Conservation (phyloP, 176 grass and related monocot species). For the Rhynchospora tenuis region DNA sequence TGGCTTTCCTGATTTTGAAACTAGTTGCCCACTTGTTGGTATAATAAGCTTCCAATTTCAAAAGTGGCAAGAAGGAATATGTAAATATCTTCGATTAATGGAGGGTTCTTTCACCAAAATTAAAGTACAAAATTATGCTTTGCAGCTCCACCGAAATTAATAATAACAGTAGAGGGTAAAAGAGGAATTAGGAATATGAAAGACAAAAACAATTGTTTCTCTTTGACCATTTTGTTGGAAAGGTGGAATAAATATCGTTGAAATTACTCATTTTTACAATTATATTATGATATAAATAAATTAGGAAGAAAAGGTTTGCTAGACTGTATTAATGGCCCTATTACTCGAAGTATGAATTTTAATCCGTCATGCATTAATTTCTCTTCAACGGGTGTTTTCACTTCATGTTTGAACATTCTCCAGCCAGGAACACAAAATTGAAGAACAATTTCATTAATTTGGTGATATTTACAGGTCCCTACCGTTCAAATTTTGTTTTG, state of each 20-base stretch:
- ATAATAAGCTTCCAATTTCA: slow-evolving; percentile 9
- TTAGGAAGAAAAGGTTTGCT: neutral
- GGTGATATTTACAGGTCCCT: neutral
- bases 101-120: neutral
- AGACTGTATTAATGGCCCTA: neutral
- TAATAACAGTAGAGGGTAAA: neutral
- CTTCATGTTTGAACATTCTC: neutral
- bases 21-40: slow-evolving; percentile 8
- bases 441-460: neutral
- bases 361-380: neutral
- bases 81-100: slow-evolving; percentile 2
- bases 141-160: neutral
- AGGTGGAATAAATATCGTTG: neutral
- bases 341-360: neutral
- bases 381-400: neutral
- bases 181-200: neutral
- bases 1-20: slow-evolving; percentile 13
- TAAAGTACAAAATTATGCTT: slow-evolving; percentile 8
- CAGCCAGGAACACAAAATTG: neutral
- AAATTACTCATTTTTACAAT: neutral
- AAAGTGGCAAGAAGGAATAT: neutral
- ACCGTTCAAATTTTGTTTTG: neutral
- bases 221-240: neutral
- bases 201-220: neutral
- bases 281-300: neutral